These are phyloP conservation scores for Aspergillus panamensis DNA, from an alignment of 495 filamentous ascomycete genomes.

Conservation along the genomic window DNA sequence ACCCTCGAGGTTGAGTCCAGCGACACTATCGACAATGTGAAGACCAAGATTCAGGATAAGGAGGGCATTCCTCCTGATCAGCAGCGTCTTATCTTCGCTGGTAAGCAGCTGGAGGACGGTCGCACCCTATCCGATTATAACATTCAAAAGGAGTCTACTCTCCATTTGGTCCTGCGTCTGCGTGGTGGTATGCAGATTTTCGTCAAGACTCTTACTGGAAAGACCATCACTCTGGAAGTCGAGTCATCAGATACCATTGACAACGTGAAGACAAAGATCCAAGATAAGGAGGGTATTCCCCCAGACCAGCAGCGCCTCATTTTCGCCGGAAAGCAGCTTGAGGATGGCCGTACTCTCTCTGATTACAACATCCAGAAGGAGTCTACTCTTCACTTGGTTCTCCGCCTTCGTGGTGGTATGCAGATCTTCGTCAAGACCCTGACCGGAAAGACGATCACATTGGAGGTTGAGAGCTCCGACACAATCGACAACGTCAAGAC, in stretches of 20 bases:
- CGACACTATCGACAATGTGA: slow-evolving; percentile 96
- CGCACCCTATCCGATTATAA: slow-evolving; percentile 71
- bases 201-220: slow-evolving; percentile 69
- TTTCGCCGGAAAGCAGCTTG: slow-evolving; percentile 95
- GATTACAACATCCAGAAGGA: slow-evolving; percentile 99
- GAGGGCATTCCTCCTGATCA: slow-evolving; percentile 77
- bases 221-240: slow-evolving; percentile 69
- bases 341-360: slow-evolving; percentile 85
- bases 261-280: slow-evolving; percentile 97
- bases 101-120: slow-evolving; percentile 70
- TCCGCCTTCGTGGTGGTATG: slow-evolving; percentile 96
- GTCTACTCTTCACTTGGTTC: slow-evolving; percentile 93
- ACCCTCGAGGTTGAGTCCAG: slow-evolving; percentile 95
- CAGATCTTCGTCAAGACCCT: slow-evolving; percentile 94
- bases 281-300: slow-evolving; percentile 95
- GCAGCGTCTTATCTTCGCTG: slow-evolving; percentile 70
- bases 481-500: slow-evolving; percentile 92
- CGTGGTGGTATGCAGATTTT: slow-evolving; percentile 75
- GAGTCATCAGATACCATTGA: slow-evolving; percentile 91
- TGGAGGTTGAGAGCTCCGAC: slow-evolving; percentile 85
- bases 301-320: slow-evolving; percentile 93
- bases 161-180: slow-evolving; percentile 66
- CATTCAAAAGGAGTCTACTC: slow-evolving; percentile 70
- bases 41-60: slow-evolving; percentile 76
- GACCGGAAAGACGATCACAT: slow-evolving; percentile 88